Evolutionary conservation across 495 filamentous ascomycete genomes (phyloP).

Genomic region (Jackrogersella multiformis): DNA sequence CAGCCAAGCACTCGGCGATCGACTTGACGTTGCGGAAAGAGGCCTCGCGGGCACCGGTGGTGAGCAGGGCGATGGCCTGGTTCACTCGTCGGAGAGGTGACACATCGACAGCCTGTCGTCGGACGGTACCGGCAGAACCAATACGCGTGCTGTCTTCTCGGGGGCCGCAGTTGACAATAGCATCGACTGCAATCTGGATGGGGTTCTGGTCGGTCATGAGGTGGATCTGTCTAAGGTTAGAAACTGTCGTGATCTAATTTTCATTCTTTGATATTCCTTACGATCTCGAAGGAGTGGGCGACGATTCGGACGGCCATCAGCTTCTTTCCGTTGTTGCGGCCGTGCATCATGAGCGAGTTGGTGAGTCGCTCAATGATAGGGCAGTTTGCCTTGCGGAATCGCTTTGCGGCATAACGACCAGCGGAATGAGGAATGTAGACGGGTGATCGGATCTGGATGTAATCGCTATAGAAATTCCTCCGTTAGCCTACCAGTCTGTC

Average conservation of each 20-base stretch:
- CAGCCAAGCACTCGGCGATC: conserved; percentile 96
- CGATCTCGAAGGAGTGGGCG: conserved; percentile 98
- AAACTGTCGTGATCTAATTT: conserved; percentile 1
- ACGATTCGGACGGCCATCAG: conserved; percentile 99
- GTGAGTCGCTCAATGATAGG: conserved; percentile 99
- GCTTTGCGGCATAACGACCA: conserved; percentile 98
- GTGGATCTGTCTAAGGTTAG: conserved; percentile 76
- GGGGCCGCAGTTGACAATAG: conserved; percentile 99
- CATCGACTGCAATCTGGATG: conserved; percentile 98
- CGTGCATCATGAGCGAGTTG: conserved; percentile 99
- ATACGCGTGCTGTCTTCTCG: conserved; percentile 99
- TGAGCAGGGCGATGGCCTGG: conserved; percentile 97
- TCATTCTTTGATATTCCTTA: conserved; percentile 57
- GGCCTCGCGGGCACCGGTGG: conserved; percentile 96
- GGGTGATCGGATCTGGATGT: conserved; percentile 98
- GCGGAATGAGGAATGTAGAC: conserved; percentile 99
- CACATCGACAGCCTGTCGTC: conserved; percentile 99
- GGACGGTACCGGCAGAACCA: conserved; percentile 98
- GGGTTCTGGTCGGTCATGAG: conserved; percentile 99
- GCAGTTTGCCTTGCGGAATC: conserved; percentile 99
- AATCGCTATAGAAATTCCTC: conserved; percentile 74
- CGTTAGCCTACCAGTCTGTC: conserved; percentile 57
- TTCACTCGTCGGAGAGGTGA: conserved; percentile 99
- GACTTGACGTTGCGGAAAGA: conserved; percentile 99
- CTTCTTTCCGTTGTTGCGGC: conserved; percentile 99